Evolutionary conservation across 2,329 filamentous ascomycete species (phyloP).

Genomic region (Colletotrichum sojae): DNA sequence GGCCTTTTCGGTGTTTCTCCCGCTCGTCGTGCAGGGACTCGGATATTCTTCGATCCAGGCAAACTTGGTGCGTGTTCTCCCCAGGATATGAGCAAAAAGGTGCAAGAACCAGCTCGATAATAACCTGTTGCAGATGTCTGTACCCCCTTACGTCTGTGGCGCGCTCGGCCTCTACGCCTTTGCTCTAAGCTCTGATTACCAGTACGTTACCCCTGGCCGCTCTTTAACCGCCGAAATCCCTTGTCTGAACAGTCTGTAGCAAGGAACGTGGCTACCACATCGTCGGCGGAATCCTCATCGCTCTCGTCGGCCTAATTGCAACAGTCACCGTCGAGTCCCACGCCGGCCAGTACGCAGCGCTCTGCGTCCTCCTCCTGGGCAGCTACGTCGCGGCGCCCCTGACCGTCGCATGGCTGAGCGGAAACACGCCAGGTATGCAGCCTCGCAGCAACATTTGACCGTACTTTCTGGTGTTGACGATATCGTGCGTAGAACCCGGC

Average conservation of each 20-base stretch:
- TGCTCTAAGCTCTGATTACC: constrained; percentile 48
- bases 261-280: constrained; percentile 50
- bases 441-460: neutral
- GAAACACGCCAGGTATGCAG: constrained; percentile 46
- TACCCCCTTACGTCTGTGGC: constrained; percentile 51
- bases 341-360: constrained; percentile 45
- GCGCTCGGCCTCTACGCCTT: constrained; percentile 48
- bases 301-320: constrained; percentile 46
- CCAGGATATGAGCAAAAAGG: too few relatives aligned
- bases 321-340: constrained; percentile 43
- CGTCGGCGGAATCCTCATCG: constrained; percentile 46
- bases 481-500: constrained; percentile 43
- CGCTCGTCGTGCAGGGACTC: constrained; percentile 50
- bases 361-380: constrained; percentile 51
- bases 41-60: constrained; percentile 46
- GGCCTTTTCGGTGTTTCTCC: constrained; percentile 52
- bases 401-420: constrained; percentile 51
- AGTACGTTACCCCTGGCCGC: constrained; percentile 15
- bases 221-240: too few relatives aligned
- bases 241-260: constrained; percentile 12
- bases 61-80: constrained; percentile 44
- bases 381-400: constrained; percentile 50
- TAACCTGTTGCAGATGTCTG: constrained; percentile 45
- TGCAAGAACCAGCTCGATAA: neutral
- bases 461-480: neutral